Evolutionary conservation across 176 grass and related monocot species (phyloP).

Genomic region (sorghum (Sorghum bicolor)): DNA sequence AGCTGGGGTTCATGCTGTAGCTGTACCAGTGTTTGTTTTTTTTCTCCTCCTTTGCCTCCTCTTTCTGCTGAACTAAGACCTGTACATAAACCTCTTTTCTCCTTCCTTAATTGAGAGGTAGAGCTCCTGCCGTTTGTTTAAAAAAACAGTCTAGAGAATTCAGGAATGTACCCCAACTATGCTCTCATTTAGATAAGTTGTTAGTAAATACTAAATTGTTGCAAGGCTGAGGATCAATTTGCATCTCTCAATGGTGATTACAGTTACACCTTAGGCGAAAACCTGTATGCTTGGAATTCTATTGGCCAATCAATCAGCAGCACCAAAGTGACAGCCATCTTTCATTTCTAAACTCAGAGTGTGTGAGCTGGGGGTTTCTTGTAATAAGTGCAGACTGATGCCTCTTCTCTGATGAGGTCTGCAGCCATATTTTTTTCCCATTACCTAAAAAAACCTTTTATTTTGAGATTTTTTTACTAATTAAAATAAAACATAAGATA

Average conservation of each 20-base stretch:
- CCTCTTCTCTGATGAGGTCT: background rate
- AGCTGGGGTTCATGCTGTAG: too few relatives aligned
- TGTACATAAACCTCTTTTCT: too few relatives aligned
- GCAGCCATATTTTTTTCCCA: background rate
- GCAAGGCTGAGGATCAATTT: background rate
- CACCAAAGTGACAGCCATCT: background rate
- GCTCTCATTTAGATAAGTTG: slow-evolving; percentile 1
- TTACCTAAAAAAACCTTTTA: background rate
- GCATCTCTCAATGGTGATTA: background rate
- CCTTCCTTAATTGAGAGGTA: too few relatives aligned
- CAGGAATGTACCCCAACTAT: background rate
- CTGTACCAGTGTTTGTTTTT: too few relatives aligned
- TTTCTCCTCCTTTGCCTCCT: too few relatives aligned
- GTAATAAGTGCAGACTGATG: background rate
- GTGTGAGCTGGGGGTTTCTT: background rate
- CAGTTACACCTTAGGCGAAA: background rate
- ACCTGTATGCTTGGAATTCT: background rate
- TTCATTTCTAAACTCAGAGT: background rate
- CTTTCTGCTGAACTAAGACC: too few relatives aligned
- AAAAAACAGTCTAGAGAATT: background rate
- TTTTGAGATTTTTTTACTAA: background rate
- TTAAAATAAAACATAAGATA: background rate
- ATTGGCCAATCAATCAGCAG: background rate
- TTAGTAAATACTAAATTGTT: background rate
- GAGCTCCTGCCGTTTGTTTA: too few relatives aligned